Percentiles rank a stretch among this genome's conserved stretches.
These are phyloP conservation scores for Globisporangium irregulare DNA, from an alignment of 352 stramenopile species.

Conservation along the genomic window DNA sequence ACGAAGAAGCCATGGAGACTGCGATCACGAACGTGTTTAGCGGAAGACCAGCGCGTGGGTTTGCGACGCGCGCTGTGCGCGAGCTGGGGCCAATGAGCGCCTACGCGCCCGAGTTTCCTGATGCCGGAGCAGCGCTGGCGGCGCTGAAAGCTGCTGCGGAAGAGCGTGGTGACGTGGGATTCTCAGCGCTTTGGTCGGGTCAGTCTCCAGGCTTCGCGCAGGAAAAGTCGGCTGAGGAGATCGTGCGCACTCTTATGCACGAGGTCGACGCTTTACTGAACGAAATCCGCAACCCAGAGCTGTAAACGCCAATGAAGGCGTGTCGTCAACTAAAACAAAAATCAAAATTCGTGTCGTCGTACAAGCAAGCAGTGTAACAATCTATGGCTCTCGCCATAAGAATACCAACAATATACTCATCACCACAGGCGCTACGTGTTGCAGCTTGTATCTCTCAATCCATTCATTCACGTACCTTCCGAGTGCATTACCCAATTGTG, in stretches of 20 bases:
- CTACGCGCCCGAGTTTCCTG: not conserved
- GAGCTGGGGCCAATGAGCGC: not conserved
- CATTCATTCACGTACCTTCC: no score
- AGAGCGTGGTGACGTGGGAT: not conserved
- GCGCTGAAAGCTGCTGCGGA: not conserved
- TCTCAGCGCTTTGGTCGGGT: not conserved
- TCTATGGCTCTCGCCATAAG: no score
- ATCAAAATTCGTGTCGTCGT: no score
- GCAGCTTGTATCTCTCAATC: no score
- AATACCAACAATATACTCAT: no score
- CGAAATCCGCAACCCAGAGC: not conserved
- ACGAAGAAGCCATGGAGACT: not conserved
- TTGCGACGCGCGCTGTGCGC: not conserved
- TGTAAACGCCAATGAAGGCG: not conserved
- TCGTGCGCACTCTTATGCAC: not conserved
- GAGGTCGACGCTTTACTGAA: not conserved
- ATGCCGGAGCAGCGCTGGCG: not conserved
- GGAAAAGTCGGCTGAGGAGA: not conserved
- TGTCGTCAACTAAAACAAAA: no score
- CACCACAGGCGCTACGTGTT: no score
- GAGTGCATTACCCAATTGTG: no score
- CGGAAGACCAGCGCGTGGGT: not conserved
- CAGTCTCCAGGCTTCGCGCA: not conserved
- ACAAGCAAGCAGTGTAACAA: no score
- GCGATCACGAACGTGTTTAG: conserved; percentile 6